Percentiles rank a stretch among this genome's conserved stretches.
These are phyloP conservation scores for Tolypocladium capitatum DNA, from an alignment of 2,329 filamentous ascomycete species.

Conservation along the genomic window DNA sequence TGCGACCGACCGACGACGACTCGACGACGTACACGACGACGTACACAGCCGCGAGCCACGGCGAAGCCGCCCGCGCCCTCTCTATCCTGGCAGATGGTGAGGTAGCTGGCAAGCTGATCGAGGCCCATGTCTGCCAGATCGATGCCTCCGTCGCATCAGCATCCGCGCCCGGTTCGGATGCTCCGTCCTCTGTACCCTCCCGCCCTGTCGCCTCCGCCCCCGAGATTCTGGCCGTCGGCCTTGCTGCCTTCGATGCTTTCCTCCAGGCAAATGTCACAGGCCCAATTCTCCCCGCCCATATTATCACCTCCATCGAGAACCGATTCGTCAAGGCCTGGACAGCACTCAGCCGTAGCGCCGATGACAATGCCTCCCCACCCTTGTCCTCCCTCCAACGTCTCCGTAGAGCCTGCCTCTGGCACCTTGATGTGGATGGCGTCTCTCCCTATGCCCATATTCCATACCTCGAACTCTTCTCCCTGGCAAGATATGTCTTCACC, in stretches of 20 bases:
- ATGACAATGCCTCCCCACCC: not conserved
- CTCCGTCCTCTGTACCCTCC: not conserved
- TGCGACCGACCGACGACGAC: not conserved
- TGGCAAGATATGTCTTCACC: constrained; percentile 45
- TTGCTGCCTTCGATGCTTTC: constrained; percentile 53
- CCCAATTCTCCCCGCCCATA: constrained; percentile 45
- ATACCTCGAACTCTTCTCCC: constrained; percentile 67
- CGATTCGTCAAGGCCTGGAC: constrained; percentile 28
- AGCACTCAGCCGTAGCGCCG: not conserved
- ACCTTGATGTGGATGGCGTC: constrained; percentile 70
- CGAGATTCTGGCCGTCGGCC: constrained; percentile 14
- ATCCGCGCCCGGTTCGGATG: not conserved
- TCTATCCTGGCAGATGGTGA: constrained; percentile 4
- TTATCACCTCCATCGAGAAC: constrained; percentile 15
- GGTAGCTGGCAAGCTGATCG: constrained; percentile 3
- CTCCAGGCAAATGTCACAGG: constrained; percentile 81
- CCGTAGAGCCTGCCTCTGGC: constrained; percentile 47
- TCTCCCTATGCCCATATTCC: constrained; percentile 77
- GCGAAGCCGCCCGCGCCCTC: constrained; percentile 3
- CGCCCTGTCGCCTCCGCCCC: not conserved
- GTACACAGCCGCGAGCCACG: constrained; percentile 1
- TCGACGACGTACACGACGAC: constrained; percentile 1
- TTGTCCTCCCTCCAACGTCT: constrained; percentile 23
- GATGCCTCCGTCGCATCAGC: not conserved
- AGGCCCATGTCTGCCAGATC: constrained; percentile 1